Percentiles rank a stretch among this genome's conserved stretches.
phyloP scores from a whole-genome alignment of 164 flowering plant genomes.

The Macadamia tetraphylla region DNA sequence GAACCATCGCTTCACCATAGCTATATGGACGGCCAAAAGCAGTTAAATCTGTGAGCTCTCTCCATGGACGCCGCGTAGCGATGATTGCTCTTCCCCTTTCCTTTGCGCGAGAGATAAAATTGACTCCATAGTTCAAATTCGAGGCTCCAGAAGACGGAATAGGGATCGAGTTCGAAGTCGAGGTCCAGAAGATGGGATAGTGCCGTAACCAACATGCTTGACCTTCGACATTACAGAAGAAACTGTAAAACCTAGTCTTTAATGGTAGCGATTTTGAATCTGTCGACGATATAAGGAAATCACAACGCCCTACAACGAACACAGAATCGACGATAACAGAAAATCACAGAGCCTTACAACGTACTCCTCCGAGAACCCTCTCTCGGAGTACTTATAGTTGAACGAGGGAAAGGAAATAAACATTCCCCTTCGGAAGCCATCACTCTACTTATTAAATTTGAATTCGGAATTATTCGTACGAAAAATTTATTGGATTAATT shows the following conservation, averaged over 20 bases:
- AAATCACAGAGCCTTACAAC: too few relatives aligned
- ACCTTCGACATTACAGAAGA: background rate
- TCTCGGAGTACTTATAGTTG: too few relatives aligned
- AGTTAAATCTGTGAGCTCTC: slow-evolving; percentile 33
- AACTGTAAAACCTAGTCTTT: background rate
- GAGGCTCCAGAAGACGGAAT: background rate
- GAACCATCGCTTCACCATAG: slow-evolving; percentile 41
- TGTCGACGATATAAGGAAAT: background rate
- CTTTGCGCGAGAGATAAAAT: slow-evolving; percentile 19
- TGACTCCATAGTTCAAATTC: slow-evolving; percentile 5
- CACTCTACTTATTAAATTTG: too few relatives aligned
- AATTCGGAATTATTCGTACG: too few relatives aligned
- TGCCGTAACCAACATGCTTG: background rate
- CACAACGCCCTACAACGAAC: background rate
- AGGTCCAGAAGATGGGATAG: background rate
- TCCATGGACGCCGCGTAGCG: slow-evolving; percentile 51
- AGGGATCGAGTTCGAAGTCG: background rate
- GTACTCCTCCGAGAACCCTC: too few relatives aligned
- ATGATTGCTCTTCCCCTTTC: slow-evolving; percentile 11
- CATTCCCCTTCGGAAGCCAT: too few relatives aligned
- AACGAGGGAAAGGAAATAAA: too few relatives aligned
- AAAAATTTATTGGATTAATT: too few relatives aligned
- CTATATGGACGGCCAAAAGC: slow-evolving; percentile 46
- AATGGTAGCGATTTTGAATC: background rate
- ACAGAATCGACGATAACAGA: too few relatives aligned